Percentiles rank a stretch among this genome's conserved stretches.
Conservation (phyloP, 2,329 filamentous ascomycete genomes). For the Fusarium denticulatum region DNA sequence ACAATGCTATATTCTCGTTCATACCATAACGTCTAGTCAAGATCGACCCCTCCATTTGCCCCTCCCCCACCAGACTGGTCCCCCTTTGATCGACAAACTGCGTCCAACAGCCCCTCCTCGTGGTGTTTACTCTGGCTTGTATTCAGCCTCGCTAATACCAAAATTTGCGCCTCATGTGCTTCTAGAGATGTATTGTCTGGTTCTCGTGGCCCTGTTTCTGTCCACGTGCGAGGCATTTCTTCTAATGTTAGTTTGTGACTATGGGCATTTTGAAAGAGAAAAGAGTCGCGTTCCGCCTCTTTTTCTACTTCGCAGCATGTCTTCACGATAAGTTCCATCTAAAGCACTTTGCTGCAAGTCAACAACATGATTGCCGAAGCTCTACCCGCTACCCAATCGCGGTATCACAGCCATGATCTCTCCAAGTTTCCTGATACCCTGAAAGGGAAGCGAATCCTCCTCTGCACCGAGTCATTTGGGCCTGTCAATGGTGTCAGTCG, state of each 20-base stretch:
- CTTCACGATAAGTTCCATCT: background rate
- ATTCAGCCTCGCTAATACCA: slow-evolving; percentile 36
- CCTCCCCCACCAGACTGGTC: slow-evolving; percentile 40
- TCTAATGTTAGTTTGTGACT: background rate
- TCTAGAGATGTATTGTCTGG: slow-evolving; percentile 3
- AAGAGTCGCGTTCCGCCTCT: slow-evolving; percentile 35
- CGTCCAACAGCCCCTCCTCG: slow-evolving; percentile 44
- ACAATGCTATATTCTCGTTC: slow-evolving; percentile 20
- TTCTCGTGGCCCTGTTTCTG: slow-evolving; percentile 24
- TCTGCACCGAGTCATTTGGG: slow-evolving; percentile 77
- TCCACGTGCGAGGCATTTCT: slow-evolving; percentile 44
- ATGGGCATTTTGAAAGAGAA: slow-evolving; percentile 34
- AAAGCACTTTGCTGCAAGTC: slow-evolving; percentile 4
- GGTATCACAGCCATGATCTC: slow-evolving; percentile 50
- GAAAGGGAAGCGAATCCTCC: slow-evolving; percentile 69
- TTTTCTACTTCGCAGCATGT: background rate
- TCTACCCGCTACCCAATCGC: background rate
- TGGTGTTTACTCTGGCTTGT: slow-evolving; percentile 40
- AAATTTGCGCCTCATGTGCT: slow-evolving; percentile 31
- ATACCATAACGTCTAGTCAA: slow-evolving; percentile 23
- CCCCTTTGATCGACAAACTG: slow-evolving; percentile 43
- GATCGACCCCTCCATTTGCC: slow-evolving; percentile 43
- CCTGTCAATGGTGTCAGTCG: slow-evolving; percentile 79
- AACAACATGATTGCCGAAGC: slow-evolving; percentile 26
- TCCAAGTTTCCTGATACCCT: slow-evolving; percentile 59